Percentiles rank a stretch among this genome's conserved stretches.
These are phyloP conservation scores for Podila minutissima DNA, from an alignment of 192 early-diverging fungal genomes.

Conservation along the genomic window DNA sequence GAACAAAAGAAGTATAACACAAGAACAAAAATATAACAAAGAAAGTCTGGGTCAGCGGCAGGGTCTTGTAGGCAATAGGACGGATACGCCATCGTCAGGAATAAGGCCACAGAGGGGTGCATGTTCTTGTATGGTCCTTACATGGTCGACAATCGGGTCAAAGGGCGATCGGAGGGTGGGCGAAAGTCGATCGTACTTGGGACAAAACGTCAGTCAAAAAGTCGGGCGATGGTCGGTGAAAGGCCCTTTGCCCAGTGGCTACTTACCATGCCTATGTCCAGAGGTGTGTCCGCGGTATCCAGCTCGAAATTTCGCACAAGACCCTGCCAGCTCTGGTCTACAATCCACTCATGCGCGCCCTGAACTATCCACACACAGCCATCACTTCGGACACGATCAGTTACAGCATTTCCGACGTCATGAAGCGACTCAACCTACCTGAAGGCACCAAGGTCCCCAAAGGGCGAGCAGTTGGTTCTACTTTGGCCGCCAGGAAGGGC, in stretches of 20 bases:
- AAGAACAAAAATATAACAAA: too few relatives aligned
- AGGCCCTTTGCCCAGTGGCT: slow-evolving; percentile 1
- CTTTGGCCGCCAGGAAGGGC: neutral
- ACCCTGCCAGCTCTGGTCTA: neutral
- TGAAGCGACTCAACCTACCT: neutral
- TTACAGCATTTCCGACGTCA: slow-evolving; percentile 6
- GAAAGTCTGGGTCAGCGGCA: too few relatives aligned
- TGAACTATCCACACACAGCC: neutral
- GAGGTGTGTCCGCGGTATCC: neutral
- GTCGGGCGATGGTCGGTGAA: too few relatives aligned
- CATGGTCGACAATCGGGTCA: too few relatives aligned
- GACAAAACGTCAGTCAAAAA: too few relatives aligned
- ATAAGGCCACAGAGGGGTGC: too few relatives aligned
- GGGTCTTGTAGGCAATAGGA: too few relatives aligned
- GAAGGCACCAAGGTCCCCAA: slow-evolving; percentile 2
- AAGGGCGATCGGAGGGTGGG: too few relatives aligned
- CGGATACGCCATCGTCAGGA: too few relatives aligned
- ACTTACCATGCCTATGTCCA: neutral
- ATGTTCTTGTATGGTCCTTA: too few relatives aligned
- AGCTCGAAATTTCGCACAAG: neutral
- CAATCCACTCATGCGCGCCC: neutral
- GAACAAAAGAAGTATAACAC: too few relatives aligned
- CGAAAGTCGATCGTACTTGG: too few relatives aligned
- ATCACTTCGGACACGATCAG: slow-evolving; percentile 3
- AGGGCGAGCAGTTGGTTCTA: slow-evolving; percentile 6